Percentiles rank a stretch among this genome's conserved stretches.
These are phyloP conservation scores for Daldinia vernicosa DNA, from an alignment of 495 filamentous ascomycete species.

Conservation along the genomic window DNA sequence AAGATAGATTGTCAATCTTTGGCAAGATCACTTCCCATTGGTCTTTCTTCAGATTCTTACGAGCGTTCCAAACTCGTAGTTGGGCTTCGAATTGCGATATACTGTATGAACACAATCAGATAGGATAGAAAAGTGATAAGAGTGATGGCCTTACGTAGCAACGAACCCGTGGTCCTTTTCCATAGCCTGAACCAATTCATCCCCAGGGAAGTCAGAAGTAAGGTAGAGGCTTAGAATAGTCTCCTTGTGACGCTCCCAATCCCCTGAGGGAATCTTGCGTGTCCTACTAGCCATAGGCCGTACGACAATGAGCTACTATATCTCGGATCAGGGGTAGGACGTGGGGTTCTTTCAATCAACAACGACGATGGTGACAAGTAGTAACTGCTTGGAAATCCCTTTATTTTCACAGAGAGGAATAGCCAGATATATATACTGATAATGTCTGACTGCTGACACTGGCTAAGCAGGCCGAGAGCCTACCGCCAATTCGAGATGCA, in stretches of 20 bases:
- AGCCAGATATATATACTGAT: not conserved
- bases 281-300: slow-evolving; percentile 12
- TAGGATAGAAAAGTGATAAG: not conserved
- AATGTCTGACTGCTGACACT: too few species aligned
- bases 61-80: slow-evolving; percentile 30
- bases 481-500: too few species aligned
- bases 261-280: slow-evolving; percentile 14
- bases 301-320: not conserved
- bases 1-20: slow-evolving; percentile 22
- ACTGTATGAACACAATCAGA: not conserved
- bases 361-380: not conserved
- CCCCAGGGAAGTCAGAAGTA: slow-evolving; percentile 3
- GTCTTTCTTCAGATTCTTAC: slow-evolving; percentile 32
- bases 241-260: slow-evolving; percentile 34
- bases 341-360: not conserved
- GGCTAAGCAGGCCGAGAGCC: too few species aligned
- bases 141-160: slow-evolving; percentile 24
- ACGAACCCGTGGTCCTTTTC: slow-evolving; percentile 19
- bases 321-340: too few species aligned
- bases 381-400: not conserved
- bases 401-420: not conserved
- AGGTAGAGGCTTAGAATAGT: slow-evolving; percentile 31
- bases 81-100: slow-evolving; percentile 29
- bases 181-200: slow-evolving; percentile 30
- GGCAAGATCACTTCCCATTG: slow-evolving; percentile 33